These are phyloP conservation scores for Ganoderma meredithae DNA, from an alignment of 1,284 basidiomycete species.

Conservation along the genomic window DNA sequence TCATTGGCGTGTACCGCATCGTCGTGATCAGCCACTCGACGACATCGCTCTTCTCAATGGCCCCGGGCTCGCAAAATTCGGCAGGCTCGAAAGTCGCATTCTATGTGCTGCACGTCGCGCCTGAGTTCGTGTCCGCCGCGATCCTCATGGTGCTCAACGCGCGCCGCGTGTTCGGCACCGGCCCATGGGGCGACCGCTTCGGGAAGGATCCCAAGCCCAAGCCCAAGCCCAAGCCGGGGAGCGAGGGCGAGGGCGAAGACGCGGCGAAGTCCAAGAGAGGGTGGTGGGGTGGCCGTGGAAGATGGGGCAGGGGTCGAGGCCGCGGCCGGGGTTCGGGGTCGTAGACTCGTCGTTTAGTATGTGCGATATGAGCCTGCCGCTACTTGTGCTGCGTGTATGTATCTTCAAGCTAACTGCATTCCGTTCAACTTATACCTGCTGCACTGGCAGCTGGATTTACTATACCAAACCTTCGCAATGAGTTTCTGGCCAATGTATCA, in stretches of 20 bases:
- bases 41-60: constrained; percentile 42
- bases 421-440: too few relatives aligned
- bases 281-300: neutral
- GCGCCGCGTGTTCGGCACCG: constrained; percentile 4
- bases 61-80: constrained; percentile 46
- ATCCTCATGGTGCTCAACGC: neutral
- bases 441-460: too few relatives aligned
- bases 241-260: neutral
- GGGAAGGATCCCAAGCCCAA: constrained; percentile 2
- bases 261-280: neutral
- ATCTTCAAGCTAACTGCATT: too few relatives aligned
- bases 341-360: too few relatives aligned
- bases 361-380: too few relatives aligned
- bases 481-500: too few relatives aligned
- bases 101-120: constrained; percentile 37
- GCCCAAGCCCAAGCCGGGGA: neutral
- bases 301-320: too few relatives aligned
- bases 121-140: constrained; percentile 14
- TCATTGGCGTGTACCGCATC: neutral
- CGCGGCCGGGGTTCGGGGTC: too few relatives aligned
- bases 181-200: constrained; percentile 7
- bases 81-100: constrained; percentile 47
- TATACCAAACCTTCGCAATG: too few relatives aligned
- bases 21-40: constrained; percentile 41
- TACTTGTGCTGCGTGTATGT: too few relatives aligned